Evolutionary conservation across 2,329 filamentous ascomycete genomes (phyloP), one percentile per base, ranked within the genome.

Genomic region (Epichloe sibirici): DNA sequence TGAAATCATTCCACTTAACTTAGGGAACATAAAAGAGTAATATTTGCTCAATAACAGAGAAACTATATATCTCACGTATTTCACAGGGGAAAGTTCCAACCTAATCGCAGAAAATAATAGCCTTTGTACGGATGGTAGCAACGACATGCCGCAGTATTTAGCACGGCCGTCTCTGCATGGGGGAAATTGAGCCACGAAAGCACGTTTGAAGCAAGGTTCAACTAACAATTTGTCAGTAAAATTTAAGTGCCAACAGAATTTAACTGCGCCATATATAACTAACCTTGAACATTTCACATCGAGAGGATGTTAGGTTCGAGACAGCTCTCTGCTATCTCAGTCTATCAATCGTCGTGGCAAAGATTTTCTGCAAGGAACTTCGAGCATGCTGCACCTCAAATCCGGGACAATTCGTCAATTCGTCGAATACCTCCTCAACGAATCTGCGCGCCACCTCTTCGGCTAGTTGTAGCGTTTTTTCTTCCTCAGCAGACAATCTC

Each of bases 381-480:
- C 55, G 42, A 57, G 54, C 49, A 65, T 51, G n/a, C 52, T 35
- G n/a, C 43, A 40, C 51, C 54, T 58, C 15, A 59, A 17, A 31
- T 21, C 48, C 34, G 7, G 31, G 3, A 15, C n/a, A 3, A 12
- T 28, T 40, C 13, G 13, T 15, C 17, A 11, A 7, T 11, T 40
- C 42, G 12, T 21, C 45, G 50, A 68, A 60, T 12, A 58, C 53
- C 23, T 56, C 49, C n/a, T 57, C 42, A 3, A 86, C 63, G 57
- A 87, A 86, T 5, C 64, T 64, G 45, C 82, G 75, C n/a, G 80
- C 79, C 45, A 78, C 70, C 11, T 56, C 61, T 61, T 86, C 82
- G 25, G 90, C 88, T 57, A 78, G 71, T 59, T 82, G 75, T n/a
- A 96, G 72, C 39, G 79, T 77, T n/a, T 69, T 66, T 50, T 75